Conservation (phyloP, 495 filamentous ascomycete genomes). For the Entonaema liquescens region DNA sequence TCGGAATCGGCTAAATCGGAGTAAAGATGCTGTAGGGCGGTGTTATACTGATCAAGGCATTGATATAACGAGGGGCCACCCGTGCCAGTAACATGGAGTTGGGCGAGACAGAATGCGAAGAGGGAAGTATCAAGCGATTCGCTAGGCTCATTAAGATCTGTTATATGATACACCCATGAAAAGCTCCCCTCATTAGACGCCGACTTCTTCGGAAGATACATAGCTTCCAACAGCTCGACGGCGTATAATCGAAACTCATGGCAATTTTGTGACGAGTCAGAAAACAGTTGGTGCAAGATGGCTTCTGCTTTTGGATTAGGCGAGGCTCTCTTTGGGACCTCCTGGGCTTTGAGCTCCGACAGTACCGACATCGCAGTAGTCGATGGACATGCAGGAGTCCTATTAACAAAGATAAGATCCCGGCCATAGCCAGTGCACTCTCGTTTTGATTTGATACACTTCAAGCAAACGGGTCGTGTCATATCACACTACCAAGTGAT, state of each 20-base stretch:
- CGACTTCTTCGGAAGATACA: conserved; percentile 21
- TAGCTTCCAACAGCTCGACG: conserved; percentile 19
- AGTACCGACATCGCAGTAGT: conserved; percentile 25
- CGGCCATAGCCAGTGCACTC: conserved; percentile 51
- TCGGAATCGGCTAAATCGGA: conserved; percentile 20
- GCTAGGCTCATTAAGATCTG: conserved; percentile 17
- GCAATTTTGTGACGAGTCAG: conserved; percentile 9
- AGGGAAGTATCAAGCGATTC: conserved; percentile 22
- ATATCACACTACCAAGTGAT: conserved; percentile 47
- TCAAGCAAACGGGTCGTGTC: conserved; percentile 48
- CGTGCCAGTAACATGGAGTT: conserved; percentile 21
- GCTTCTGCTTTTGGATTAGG: conserved; percentile 13
- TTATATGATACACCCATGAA: conserved; percentile 21
- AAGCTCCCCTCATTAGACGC: conserved; percentile 16
- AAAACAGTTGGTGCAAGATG: conserved; percentile 16
- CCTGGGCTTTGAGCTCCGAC: conserved; percentile 13
- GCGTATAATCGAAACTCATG: conserved; percentile 18
- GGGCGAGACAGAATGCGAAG: conserved; percentile 30
- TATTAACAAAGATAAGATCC: conserved; percentile 48
- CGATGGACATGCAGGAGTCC: conserved; percentile 13
- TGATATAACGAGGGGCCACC: conserved; percentile 23
- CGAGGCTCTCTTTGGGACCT: neutral
- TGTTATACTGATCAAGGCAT: conserved; percentile 32
- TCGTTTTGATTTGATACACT: conserved; percentile 50
- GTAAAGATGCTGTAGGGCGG: conserved; percentile 22